Evolutionary conservation across 768 basidiomycete species (phyloP).

Genomic region (Botryobasidium botryosum): DNA sequence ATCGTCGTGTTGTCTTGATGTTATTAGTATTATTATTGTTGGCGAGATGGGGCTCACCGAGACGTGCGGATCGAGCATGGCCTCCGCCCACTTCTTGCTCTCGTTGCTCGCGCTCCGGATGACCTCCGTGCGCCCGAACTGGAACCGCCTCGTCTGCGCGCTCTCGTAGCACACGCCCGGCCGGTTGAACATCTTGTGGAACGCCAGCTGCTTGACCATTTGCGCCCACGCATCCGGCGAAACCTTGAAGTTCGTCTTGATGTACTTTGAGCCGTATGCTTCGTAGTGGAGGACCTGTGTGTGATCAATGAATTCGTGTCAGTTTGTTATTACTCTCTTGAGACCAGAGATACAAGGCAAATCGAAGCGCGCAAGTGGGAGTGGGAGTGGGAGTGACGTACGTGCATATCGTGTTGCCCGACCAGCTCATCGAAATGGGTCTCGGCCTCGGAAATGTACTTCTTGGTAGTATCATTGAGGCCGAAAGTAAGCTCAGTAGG

Average conservation of each 20-base stretch:
- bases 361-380: too few species aligned
- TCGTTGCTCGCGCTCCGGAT: conserved; percentile 75
- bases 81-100: conserved; percentile 69
- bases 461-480: conserved; percentile 35
- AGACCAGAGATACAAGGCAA: too few species aligned
- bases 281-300: conserved; percentile 61
- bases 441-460: conserved; percentile 41
- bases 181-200: conserved; percentile 56
- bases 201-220: conserved; percentile 90
- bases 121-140: conserved; percentile 85
- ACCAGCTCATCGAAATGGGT: conserved; percentile 61
- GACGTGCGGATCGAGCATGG: conserved; percentile 52
- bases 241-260: conserved; percentile 56
- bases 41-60: conserved; percentile 26
- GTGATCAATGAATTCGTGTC: neutral
- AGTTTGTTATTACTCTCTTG: too few species aligned
- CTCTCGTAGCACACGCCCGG: conserved; percentile 83
- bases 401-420: conserved; percentile 60
- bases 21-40: neutral
- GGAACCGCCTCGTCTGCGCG: conserved; percentile 84
- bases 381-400: too few species aligned
- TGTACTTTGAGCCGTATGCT: conserved; percentile 73
- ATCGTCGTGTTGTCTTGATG: too few species aligned
- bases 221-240: conserved; percentile 95
- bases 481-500: conserved; percentile 59